A percentile compares a stretch with the other conserved stretches of the same genome.
Conservation (phyloP, 768 basidiomycete genomes). For the Rhodotorula paludigena region DNA sequence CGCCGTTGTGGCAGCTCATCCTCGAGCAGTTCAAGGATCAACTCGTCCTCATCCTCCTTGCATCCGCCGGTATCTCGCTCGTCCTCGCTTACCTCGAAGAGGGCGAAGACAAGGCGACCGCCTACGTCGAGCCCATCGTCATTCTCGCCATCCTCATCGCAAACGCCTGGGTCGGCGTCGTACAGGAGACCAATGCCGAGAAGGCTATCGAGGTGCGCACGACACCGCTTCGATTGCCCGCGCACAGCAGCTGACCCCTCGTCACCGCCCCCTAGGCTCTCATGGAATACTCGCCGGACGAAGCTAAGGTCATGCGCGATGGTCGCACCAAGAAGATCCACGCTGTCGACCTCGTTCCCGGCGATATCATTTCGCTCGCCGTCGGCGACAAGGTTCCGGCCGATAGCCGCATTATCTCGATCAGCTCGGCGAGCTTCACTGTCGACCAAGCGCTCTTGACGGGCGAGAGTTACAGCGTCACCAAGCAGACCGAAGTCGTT, state of each 20-base stretch:
- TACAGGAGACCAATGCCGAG: constrained; percentile 95
- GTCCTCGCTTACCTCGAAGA: constrained; percentile 83
- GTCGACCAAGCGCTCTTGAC: constrained; percentile 96
- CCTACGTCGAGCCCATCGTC: constrained; percentile 91
- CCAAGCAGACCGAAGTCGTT: constrained; percentile 68
- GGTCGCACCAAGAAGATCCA: constrained; percentile 68
- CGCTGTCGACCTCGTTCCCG: constrained; percentile 84
- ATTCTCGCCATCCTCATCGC: constrained; percentile 93
- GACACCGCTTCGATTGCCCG: background rate
- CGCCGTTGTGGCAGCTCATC: constrained; percentile 87
- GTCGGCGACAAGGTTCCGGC: constrained; percentile 95
- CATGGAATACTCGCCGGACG: constrained; percentile 94
- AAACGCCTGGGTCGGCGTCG: constrained; percentile 94
- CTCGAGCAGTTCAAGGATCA: constrained; percentile 99
- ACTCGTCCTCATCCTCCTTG: constrained; percentile 91
- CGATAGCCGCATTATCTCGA: constrained; percentile 80
- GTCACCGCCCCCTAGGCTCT: constrained; percentile 61
- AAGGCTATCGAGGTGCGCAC: constrained; percentile 86
- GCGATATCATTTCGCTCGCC: constrained; percentile 82
- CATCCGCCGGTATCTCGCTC: constrained; percentile 88
- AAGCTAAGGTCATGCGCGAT: constrained; percentile 79
- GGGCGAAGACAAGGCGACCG: constrained; percentile 63
- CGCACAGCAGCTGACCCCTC: background rate
- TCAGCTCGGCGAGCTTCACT: constrained; percentile 88
- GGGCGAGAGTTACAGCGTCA: constrained; percentile 83